These are phyloP conservation scores for Mycena indigotica DNA, from an alignment of 768 basidiomycete genomes.

Conservation along the genomic window DNA sequence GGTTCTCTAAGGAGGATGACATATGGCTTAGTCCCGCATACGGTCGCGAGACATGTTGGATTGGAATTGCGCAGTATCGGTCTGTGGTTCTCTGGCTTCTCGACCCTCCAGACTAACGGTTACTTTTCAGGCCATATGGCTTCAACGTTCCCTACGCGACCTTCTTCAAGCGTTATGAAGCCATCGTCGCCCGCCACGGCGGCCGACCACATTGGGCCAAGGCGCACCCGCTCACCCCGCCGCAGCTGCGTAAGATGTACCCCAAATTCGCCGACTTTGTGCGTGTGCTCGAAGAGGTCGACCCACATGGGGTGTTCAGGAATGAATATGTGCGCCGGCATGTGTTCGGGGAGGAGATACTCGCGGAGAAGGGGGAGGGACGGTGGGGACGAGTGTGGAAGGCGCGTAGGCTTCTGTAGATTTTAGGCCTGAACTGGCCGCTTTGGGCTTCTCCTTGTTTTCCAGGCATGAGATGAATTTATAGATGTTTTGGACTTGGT, in stretches of 20 bases:
- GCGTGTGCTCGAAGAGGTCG: constrained; percentile 42
- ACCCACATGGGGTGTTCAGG: constrained; percentile 75
- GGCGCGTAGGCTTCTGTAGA: too few species aligned
- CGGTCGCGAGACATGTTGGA: constrained; percentile 81
- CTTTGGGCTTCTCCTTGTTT: too few species aligned
- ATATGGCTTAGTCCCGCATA: constrained; percentile 92
- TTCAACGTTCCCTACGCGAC: constrained; percentile 78
- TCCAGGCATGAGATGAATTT: too few species aligned
- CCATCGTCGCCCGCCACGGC: constrained; percentile 63
- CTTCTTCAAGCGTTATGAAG: constrained; percentile 76
- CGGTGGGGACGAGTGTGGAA: too few species aligned
- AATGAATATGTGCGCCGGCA: constrained; percentile 91
- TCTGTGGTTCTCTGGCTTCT: constrained; percentile 42
- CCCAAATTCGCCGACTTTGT: constrained; percentile 81
- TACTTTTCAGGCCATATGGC: constrained; percentile 64
- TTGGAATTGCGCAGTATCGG: constrained; percentile 97
- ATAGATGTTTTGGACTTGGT: too few species aligned
- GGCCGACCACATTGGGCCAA: constrained; percentile 98
- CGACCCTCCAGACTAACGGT: neutral
- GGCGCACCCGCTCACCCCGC: constrained; percentile 52
- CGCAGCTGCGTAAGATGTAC: constrained; percentile 54
- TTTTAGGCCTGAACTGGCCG: too few species aligned
- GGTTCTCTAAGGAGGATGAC: constrained; percentile 86
- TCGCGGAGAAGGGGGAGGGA: too few species aligned
- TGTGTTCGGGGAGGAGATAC: constrained; percentile 68